These are phyloP conservation scores for Groenewaldozyma auringiensis DNA, from an alignment of 1,139 yeast genomes.

Conservation along the genomic window DNA sequence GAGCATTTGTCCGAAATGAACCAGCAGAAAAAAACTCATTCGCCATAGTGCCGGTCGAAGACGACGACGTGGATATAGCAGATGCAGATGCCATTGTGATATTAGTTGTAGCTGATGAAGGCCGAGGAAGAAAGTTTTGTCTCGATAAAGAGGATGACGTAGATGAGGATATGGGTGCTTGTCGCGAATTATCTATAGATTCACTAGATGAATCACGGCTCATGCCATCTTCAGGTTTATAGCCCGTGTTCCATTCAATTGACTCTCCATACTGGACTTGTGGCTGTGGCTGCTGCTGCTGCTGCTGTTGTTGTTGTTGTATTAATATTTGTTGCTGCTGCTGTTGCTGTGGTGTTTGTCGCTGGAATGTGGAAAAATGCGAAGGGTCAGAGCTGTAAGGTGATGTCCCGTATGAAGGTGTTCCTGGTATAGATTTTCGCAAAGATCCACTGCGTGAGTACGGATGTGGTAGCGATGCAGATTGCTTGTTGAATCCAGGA, in stretches of 20 bases:
- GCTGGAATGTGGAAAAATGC: not conserved
- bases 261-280: not conserved
- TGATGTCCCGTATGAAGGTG: not conserved
- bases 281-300: constrained; percentile 2
- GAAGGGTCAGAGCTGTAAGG: constrained; percentile 1
- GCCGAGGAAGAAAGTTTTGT: constrained; percentile 22
- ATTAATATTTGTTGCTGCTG: constrained; percentile 1
- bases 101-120: constrained; percentile 25
- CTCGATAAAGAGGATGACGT: constrained; percentile 9
- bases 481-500: not conserved
- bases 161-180: constrained; percentile 5
- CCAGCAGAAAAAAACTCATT: constrained; percentile 5
- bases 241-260: not conserved
- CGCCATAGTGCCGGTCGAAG: constrained; percentile 11
- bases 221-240: not conserved
- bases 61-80: constrained; percentile 15
- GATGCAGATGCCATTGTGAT: constrained; percentile 25
- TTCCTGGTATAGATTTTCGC: not conserved
- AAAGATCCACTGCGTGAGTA: constrained; percentile 1
- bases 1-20: not conserved
- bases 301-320: constrained; percentile 4
- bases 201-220: not conserved
- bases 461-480: not conserved
- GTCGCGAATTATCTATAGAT: not conserved
- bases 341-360: constrained; percentile 3